Evolutionary conservation across 1,284 basidiomycete species (phyloP).

Genomic region (Uromyces viciae-fabae): DNA sequence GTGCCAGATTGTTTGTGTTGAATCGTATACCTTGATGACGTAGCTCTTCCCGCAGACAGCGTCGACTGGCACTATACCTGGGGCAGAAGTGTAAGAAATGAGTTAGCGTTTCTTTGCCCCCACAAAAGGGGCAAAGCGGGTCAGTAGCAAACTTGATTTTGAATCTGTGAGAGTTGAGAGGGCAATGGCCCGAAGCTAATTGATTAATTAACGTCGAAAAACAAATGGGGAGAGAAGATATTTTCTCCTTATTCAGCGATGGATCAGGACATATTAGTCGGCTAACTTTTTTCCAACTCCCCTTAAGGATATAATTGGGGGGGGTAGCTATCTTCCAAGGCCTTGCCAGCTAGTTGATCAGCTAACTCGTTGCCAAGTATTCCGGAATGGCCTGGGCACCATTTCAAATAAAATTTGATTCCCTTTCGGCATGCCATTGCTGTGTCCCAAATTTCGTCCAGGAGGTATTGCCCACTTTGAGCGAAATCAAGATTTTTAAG

Average conservation of each 20-base stretch:
- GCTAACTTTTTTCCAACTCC: background rate
- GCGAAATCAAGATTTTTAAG: background rate
- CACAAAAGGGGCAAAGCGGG: background rate
- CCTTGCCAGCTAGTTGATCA: background rate
- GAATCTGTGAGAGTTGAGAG: background rate
- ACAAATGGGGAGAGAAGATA: background rate
- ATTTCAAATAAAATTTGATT: background rate
- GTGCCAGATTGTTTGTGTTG: background rate
- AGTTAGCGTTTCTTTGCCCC: background rate
- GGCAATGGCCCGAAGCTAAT: background rate
- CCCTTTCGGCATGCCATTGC: background rate
- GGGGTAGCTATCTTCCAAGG: background rate
- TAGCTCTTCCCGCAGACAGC: background rate
- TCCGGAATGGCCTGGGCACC: constrained; percentile 2
- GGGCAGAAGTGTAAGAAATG: background rate
- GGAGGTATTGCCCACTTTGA: background rate
- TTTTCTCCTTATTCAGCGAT: background rate
- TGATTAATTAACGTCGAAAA: background rate
- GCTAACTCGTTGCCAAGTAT: constrained; percentile 7
- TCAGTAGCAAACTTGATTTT: background rate
- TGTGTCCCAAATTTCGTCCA: background rate
- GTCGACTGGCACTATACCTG: background rate
- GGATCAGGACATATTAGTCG: background rate
- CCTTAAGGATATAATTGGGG: background rate
- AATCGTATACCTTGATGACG: background rate